Conservation (phyloP, 768 basidiomycete species). For the Tulasnella sp. region DNA sequence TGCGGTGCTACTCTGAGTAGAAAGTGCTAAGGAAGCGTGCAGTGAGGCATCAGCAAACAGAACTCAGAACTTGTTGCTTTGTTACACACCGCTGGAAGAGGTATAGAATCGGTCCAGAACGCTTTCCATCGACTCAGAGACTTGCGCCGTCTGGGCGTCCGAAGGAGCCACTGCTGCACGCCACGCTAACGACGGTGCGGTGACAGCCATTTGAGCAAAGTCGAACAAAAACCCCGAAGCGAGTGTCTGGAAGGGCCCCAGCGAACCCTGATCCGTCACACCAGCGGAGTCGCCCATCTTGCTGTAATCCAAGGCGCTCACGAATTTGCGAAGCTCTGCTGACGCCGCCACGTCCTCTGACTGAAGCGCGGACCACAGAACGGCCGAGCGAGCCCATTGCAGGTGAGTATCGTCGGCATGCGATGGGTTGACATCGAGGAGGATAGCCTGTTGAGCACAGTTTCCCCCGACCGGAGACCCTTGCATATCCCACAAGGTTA, state of each 20-base stretch:
- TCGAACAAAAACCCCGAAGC: constrained; percentile 56
- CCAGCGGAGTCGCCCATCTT: neutral
- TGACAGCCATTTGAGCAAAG: constrained; percentile 55
- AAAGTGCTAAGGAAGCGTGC: constrained; percentile 47
- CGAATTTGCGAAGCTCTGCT: constrained; percentile 46
- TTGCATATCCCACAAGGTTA: constrained; percentile 51
- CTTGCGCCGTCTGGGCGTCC: constrained; percentile 45
- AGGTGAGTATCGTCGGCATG: constrained; percentile 53
- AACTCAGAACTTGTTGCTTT: neutral
- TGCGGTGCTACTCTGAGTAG: constrained; percentile 50
- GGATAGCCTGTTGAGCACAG: constrained; percentile 52
- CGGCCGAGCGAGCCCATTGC: constrained; percentile 54
- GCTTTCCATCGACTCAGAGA: constrained; percentile 42
- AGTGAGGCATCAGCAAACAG: neutral
- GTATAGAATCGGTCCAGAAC: constrained; percentile 59
- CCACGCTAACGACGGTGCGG: constrained; percentile 48
- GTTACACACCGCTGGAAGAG: constrained; percentile 50
- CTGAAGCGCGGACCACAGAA: constrained; percentile 58
- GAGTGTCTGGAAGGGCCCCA: constrained; percentile 4
- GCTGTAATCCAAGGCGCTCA: constrained; percentile 48
- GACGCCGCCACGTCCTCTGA: constrained; percentile 48
- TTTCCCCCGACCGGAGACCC: constrained; percentile 45
- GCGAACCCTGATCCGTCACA: neutral
- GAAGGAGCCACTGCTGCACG: constrained; percentile 47
- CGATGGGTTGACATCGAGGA: constrained; percentile 53